Percentiles rank a stretch among this genome's conserved stretches.
These are phyloP conservation scores for Sordaria brevicollis DNA, from an alignment of 495 filamentous ascomycete species.

Conservation along the genomic window DNA sequence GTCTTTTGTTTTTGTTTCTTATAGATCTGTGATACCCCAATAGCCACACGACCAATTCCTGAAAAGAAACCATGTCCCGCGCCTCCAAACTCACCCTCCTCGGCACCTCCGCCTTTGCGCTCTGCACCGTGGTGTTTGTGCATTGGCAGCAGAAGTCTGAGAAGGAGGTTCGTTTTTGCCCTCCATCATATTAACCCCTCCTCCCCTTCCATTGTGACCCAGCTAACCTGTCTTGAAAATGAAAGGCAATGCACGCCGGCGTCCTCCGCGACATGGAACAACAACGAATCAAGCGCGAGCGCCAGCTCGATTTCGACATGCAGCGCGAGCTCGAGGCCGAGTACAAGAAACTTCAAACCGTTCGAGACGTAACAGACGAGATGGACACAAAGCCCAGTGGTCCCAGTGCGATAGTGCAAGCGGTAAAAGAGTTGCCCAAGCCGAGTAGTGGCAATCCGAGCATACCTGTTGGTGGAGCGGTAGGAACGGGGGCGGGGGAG, in stretches of 20 bases:
- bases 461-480: background rate
- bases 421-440: background rate
- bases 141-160: slow-evolving; percentile 83
- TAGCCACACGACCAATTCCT: background rate
- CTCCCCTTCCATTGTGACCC: background rate
- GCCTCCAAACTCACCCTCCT: slow-evolving; percentile 79
- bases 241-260: slow-evolving; percentile 88
- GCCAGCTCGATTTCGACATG: slow-evolving; percentile 88
- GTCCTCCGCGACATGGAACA: slow-evolving; percentile 94
- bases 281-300: slow-evolving; percentile 75
- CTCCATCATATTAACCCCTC: background rate
- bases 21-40: background rate
- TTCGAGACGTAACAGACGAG: slow-evolving; percentile 28
- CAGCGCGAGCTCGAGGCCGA: slow-evolving; percentile 78
- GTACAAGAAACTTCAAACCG: slow-evolving; percentile 74
- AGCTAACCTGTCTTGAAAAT: background rate
- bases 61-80: slow-evolving; percentile 59
- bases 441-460: background rate
- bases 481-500: background rate
- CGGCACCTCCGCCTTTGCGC: slow-evolving; percentile 63
- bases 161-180: slow-evolving; percentile 52
- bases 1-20: background rate
- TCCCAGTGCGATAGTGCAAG: no score
- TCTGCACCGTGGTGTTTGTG: slow-evolving; percentile 71
- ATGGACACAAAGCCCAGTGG: background rate